Conservation (phyloP, 306 rosid species). For the Pterocarpus santalinus region DNA sequence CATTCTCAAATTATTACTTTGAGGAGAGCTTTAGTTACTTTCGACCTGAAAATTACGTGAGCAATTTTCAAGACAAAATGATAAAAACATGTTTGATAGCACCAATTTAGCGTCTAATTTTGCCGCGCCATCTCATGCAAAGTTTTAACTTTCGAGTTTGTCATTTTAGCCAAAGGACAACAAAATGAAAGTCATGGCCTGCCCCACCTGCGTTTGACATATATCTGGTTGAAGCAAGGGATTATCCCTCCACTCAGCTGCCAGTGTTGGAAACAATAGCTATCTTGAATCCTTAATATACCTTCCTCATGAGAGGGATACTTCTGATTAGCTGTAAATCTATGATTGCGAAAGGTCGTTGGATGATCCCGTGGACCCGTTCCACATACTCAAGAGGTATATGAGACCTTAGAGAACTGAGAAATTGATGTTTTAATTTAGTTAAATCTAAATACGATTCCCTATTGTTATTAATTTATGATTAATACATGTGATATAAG, state of each 20-base stretch:
- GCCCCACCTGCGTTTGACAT: slow-evolving; percentile 39
- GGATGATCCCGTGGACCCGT: slow-evolving; percentile 50
- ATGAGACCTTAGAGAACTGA: not conserved
- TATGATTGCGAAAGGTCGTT: slow-evolving; percentile 13
- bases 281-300: slow-evolving; percentile 24
- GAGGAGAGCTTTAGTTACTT: not conserved
- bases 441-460: slow-evolving; percentile 10
- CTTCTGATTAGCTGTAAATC: slow-evolving; percentile 38
- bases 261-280: slow-evolving; percentile 21
- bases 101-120: slow-evolving; percentile 20
- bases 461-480: slow-evolving; percentile 2
- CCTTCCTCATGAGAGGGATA: slow-evolving; percentile 1
- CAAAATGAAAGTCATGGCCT: slow-evolving; percentile 14
- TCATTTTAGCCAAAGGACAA: slow-evolving; percentile 12
- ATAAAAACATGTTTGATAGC: not conserved
- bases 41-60: not conserved
- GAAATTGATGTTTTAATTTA: slow-evolving; percentile 23
- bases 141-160: not conserved
- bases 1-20: too few species aligned
- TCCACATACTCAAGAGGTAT: slow-evolving; percentile 19
- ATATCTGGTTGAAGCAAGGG: not conserved
- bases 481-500: slow-evolving; percentile 33
- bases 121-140: slow-evolving; percentile 31
- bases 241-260: slow-evolving; percentile 23
- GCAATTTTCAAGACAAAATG: not conserved